Conservation (phyloP, 2,329 filamentous ascomycete genomes). For the Seiridium cupressi region DNA sequence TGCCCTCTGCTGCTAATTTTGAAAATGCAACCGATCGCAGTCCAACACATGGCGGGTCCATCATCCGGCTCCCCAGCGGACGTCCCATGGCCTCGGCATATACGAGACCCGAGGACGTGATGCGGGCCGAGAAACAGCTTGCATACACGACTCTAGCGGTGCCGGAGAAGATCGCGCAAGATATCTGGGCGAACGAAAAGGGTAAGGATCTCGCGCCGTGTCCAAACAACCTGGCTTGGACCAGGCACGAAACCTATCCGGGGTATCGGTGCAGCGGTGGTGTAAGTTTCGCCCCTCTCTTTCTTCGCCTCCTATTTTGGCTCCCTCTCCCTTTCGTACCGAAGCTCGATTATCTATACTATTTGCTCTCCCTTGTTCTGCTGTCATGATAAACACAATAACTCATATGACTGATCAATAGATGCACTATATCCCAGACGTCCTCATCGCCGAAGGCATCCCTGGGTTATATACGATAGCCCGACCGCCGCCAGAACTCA, state of each 20-base stretch:
- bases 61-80: slow-evolving; percentile 3
- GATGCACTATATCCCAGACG: slow-evolving; percentile 13
- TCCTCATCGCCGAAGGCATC: slow-evolving; percentile 11
- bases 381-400: neutral
- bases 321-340: neutral
- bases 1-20: no score
- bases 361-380: no score
- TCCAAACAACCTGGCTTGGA: slow-evolving; percentile 11
- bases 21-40: no score
- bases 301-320: neutral
- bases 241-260: neutral
- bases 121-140: slow-evolving; percentile 10
- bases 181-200: slow-evolving; percentile 15
- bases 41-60: neutral
- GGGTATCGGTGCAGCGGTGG: slow-evolving; percentile 6
- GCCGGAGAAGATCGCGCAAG: slow-evolving; percentile 9
- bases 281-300: neutral
- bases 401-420: neutral
- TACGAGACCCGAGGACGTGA: slow-evolving; percentile 10
- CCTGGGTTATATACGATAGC: slow-evolving; percentile 8
- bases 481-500: neutral
- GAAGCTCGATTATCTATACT: no score
- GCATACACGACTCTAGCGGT: slow-evolving; percentile 8
- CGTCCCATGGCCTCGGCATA: slow-evolving; percentile 7
- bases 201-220: slow-evolving; percentile 14